phyloP scores from a whole-genome alignment of 2,329 filamentous ascomycete genomes.

The Zarea fungicola region DNA sequence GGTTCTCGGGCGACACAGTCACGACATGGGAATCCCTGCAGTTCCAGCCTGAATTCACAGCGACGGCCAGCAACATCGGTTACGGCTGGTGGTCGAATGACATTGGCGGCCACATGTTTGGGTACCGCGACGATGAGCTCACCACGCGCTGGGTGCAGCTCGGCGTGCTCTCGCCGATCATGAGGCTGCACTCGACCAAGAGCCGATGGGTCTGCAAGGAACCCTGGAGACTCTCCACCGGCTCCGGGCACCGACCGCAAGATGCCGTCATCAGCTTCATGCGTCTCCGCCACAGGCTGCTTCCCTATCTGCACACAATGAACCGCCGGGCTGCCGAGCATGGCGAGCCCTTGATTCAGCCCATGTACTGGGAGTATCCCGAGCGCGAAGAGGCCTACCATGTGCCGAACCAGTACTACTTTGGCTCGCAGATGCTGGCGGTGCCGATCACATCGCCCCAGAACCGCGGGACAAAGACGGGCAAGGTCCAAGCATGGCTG shows the following conservation, averaged over 20 bases:
- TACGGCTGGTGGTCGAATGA: constrained; percentile 62
- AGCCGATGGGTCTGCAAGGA: constrained; percentile 56
- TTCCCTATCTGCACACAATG: constrained; percentile 57
- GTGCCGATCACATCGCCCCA: constrained; percentile 50
- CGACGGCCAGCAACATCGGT: constrained; percentile 47
- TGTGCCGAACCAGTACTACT: constrained; percentile 54
- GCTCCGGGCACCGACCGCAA: constrained; percentile 31
- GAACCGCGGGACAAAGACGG: constrained; percentile 41
- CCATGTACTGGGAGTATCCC: constrained; percentile 58
- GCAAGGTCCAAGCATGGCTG: constrained; percentile 49
- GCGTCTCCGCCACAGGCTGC: constrained; percentile 50
- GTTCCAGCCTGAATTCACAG: constrained; percentile 63
- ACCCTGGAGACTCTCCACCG: constrained; percentile 49
- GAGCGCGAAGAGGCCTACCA: constrained; percentile 48
- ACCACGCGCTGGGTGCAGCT: constrained; percentile 52
- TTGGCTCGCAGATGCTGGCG: constrained; percentile 52
- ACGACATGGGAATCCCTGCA: constrained; percentile 55
- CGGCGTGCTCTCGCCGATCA: constrained; percentile 50
- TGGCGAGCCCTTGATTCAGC: constrained; percentile 50
- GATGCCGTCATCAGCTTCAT: constrained; percentile 45
- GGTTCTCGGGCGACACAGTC: constrained; percentile 58
- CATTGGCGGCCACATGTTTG: constrained; percentile 52
- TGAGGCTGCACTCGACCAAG: constrained; percentile 52
- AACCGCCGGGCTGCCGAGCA: constrained; percentile 41
- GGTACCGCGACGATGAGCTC: constrained; percentile 49